These are phyloP conservation scores for Plasmodium reichenowi DNA, from an alignment of 169 alveolate species.

Conservation along the genomic window DNA sequence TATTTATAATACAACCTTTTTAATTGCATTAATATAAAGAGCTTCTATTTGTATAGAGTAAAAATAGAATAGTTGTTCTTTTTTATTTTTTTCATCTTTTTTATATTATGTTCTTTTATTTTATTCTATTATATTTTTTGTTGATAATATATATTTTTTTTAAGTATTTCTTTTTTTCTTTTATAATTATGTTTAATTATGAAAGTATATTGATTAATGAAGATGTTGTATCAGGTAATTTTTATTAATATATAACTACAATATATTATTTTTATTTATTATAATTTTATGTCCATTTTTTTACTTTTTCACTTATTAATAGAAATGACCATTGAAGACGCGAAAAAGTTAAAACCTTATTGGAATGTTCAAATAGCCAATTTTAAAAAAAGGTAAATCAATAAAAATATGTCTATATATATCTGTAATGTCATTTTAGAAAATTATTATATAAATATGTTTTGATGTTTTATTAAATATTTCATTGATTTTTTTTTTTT, in stretches of 20 bases:
- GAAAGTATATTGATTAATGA: conserved; percentile 73
- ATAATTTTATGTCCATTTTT: conserved; percentile 17
- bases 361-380: conserved; percentile 76
- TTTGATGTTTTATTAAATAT: background rate
- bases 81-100: background rate
- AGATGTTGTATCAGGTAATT: conserved; percentile 52
- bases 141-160: conserved; percentile 11
- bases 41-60: background rate
- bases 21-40: background rate
- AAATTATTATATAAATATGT: background rate
- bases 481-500: conserved; percentile 13
- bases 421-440: background rate
- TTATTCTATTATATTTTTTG: background rate
- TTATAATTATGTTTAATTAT: conserved; percentile 72
- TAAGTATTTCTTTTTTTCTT: conserved; percentile 8
- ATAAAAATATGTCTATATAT: background rate
- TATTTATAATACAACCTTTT: too few relatives aligned
- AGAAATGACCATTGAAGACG: conserved; percentile 77
- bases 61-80: background rate
- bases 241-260: conserved; percentile 3
- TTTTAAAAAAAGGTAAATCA: conserved; percentile 50
- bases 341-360: conserved; percentile 63
- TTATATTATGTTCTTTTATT: background rate
- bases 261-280: conserved; percentile 17
- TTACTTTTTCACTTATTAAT: background rate